These are phyloP conservation scores for Globisporangium alternatum DNA, from an alignment of 352 stramenopile genomes.

Conservation along the genomic window DNA sequence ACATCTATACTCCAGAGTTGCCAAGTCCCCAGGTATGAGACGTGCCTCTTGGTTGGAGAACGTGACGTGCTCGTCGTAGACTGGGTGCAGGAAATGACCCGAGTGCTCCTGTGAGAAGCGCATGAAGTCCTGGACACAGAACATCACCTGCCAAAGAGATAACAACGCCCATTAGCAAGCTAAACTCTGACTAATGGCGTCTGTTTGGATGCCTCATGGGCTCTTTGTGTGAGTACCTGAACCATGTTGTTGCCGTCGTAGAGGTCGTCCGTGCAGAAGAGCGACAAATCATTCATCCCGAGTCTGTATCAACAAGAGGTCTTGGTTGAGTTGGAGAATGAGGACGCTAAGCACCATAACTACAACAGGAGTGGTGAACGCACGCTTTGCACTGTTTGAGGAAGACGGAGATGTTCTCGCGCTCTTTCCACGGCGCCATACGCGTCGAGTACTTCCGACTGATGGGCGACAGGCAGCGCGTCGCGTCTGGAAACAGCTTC, in stretches of 20 bases:
- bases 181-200: too few relatives aligned
- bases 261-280: conserved; percentile 83
- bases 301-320: conserved; percentile 29
- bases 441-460: conserved; percentile 63
- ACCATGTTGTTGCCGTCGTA: conserved; percentile 87
- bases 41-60: conserved; percentile 72
- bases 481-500: conserved; percentile 51
- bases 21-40: not conserved
- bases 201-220: too few relatives aligned
- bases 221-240: conserved; percentile 27
- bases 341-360: not conserved
- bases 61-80: conserved; percentile 35
- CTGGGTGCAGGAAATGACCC: conserved; percentile 40
- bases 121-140: conserved; percentile 77
- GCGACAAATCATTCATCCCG: conserved; percentile 77
- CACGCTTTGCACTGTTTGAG: conserved; percentile 81
- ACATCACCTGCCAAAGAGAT: conserved; percentile 39
- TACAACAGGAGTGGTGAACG: conserved; percentile 8
- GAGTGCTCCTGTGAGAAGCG: conserved; percentile 53
- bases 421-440: conserved; percentile 83
- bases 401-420: conserved; percentile 83
- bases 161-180: not conserved
- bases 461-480: conserved; percentile 59
- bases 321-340: not conserved
- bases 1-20: not conserved